These are phyloP conservation scores for Dryas integrifolia DNA, from an alignment of 331 rosid species.

Conservation along the genomic window DNA sequence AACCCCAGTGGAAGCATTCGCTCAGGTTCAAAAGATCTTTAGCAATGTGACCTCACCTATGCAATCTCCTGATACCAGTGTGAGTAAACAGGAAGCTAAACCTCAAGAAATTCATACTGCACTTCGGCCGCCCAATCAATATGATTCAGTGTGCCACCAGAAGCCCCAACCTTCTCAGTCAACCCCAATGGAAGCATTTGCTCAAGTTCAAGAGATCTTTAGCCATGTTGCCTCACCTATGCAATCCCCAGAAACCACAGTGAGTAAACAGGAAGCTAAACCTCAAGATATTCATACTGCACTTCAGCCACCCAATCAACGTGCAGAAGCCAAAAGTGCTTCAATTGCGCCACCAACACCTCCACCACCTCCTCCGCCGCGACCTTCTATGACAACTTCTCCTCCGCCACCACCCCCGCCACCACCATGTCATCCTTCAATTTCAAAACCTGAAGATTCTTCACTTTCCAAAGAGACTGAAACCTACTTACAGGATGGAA, in stretches of 20 bases:
- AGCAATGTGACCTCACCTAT: background rate
- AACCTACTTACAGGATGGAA: slow-evolving; percentile 37
- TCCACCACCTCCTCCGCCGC: slow-evolving; percentile 27
- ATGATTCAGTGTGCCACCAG: slow-evolving; percentile 13
- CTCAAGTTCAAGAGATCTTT: slow-evolving; percentile 13
- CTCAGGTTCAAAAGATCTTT: slow-evolving; percentile 18
- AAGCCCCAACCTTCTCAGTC: slow-evolving; percentile 26
- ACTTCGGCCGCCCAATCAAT: slow-evolving; percentile 5
- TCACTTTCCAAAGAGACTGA: slow-evolving; percentile 26
- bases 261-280: slow-evolving; percentile 1
- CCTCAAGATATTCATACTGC: background rate
- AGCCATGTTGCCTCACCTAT: background rate
- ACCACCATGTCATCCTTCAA: slow-evolving; percentile 25
- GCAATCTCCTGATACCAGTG: background rate
- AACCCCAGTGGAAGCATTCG: slow-evolving; percentile 10
- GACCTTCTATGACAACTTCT: slow-evolving; percentile 28
- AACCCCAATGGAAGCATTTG: slow-evolving; percentile 8
- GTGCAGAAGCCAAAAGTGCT: slow-evolving; percentile 30
- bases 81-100: slow-evolving; percentile 7
- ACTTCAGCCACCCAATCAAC: slow-evolving; percentile 5
- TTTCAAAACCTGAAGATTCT: slow-evolving; percentile 26
- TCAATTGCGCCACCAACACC: slow-evolving; percentile 51
- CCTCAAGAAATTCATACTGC: slow-evolving; percentile 1
- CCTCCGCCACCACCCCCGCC: slow-evolving; percentile 34
- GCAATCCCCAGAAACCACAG: background rate